A percentile compares a stretch with the other conserved stretches of the same genome.
phyloP scores from a whole-genome alignment of 2,329 filamentous ascomycete species.

The Clonostachys sp. region DNA sequence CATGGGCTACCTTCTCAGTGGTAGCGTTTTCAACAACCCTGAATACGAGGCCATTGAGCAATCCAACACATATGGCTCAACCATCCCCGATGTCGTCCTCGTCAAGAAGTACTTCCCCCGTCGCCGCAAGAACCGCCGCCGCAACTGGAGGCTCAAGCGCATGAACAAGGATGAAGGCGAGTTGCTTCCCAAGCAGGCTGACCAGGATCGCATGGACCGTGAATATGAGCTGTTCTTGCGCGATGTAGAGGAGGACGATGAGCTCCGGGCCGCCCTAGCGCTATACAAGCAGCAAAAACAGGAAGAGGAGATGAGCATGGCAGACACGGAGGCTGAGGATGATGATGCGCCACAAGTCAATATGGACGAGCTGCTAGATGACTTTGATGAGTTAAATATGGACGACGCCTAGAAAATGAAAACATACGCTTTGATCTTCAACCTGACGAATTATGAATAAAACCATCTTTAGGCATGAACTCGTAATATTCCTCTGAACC shows the following conservation, averaged over 20 bases:
- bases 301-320: slow-evolving; percentile 63
- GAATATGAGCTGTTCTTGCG: slow-evolving; percentile 98
- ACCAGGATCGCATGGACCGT: slow-evolving; percentile 81
- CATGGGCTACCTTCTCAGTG: slow-evolving; percentile 88
- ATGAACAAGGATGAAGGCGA: slow-evolving; percentile 89
- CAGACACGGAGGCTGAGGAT: slow-evolving; percentile 58
- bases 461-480: neutral
- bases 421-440: slow-evolving; percentile 2
- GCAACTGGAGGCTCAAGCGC: slow-evolving; percentile 93
- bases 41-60: slow-evolving; percentile 80
- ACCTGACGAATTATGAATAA: neutral
- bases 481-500: neutral
- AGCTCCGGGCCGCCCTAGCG: slow-evolving; percentile 77
- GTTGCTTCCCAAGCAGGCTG: slow-evolving; percentile 77
- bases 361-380: slow-evolving; percentile 82
- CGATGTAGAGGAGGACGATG: slow-evolving; percentile 93
- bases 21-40: slow-evolving; percentile 87
- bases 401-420: slow-evolving; percentile 35
- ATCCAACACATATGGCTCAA: slow-evolving; percentile 69
- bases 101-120: slow-evolving; percentile 96
- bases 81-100: slow-evolving; percentile 86
- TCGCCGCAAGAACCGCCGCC: slow-evolving; percentile 72
- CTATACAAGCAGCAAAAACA: slow-evolving; percentile 70
- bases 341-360: slow-evolving; percentile 65
- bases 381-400: slow-evolving; percentile 85